Base-by-base conservation (phyloP, 192 early-diverging fungal genomes). In the Coemansia sp. region DNA sequence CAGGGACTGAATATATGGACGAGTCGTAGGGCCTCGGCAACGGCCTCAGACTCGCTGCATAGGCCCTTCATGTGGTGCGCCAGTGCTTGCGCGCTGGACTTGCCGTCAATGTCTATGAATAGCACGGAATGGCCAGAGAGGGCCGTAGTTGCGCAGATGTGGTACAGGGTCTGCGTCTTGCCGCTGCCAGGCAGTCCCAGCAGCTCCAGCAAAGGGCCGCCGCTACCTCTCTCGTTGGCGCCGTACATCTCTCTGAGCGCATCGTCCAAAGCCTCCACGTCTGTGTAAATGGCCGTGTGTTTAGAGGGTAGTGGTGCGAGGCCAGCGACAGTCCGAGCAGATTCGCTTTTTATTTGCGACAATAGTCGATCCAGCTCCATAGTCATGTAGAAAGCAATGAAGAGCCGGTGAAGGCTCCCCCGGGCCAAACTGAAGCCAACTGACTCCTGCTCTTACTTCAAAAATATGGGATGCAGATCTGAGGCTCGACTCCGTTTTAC, bases 131-230 rank as follows among this genome's bases (percentile, higher is more conserved):
- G 9, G 16, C 6, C 20, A 3, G 70, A 38, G 64, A 67, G 21
- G 1, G 78, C 66, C 0, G n/a, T 12, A 8, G 34, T 56, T 14
- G 69, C 65, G 48, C 73, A 69, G 12, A 80, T 72, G 42, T 64
- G 72, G 38, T 68, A 73, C 13, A 75, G 56, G 18, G 56, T 36
- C 20, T 80, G 78, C 1, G 69, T 80, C 36, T 80, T 80, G 59
- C 78, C 78, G 48, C 78, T 75, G 38, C 69, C 78, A 5, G 78
- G 50, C 21, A 34, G 20, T 1, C 78, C 78, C 11, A 68, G 59
- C 3, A 71, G 72, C 61, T 81, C 78, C 14, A 81, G 42, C 13
- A 81, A 31, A 25, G 61, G 68, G 0, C 41, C 23, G 4, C 21
- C 21, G 10, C 42, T 16, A 12, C 34, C 14, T 26, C 14, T 55